phyloP scores from a whole-genome alignment of 2,329 filamentous ascomycete species.

The Epichloe festucae region DNA sequence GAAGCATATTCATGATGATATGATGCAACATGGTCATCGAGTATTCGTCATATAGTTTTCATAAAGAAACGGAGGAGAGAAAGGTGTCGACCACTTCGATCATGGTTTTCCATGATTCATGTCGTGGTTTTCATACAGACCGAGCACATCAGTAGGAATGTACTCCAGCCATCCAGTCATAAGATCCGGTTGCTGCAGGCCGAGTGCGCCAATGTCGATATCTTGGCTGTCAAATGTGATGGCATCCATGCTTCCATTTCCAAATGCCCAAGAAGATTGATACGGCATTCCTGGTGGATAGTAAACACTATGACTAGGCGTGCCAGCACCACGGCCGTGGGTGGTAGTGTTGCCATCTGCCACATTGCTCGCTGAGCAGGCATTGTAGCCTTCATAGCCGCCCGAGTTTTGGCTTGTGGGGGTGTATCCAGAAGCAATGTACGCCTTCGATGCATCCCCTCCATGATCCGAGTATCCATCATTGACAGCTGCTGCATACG shows the following conservation, averaged over 20 bases:
- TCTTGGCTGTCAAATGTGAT: constrained; percentile 69
- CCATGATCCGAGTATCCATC: constrained; percentile 13
- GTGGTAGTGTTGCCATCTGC: constrained; percentile 15
- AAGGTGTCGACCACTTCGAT: not conserved
- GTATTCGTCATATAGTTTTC: too few species aligned
- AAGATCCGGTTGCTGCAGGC: constrained; percentile 45
- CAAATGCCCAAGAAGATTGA: constrained; percentile 18
- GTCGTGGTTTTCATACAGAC: constrained; percentile 34
- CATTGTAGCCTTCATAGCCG: constrained; percentile 28
- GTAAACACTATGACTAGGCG: constrained; percentile 10
- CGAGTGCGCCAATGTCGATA: constrained; percentile 58
- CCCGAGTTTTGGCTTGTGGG: constrained; percentile 29
- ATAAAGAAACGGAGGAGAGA: not conserved
- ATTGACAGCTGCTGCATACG: constrained; percentile 16
- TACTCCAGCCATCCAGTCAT: constrained; percentile 63
- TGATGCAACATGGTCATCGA: not conserved
- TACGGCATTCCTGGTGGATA: constrained; percentile 17
- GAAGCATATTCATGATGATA: not conserved
- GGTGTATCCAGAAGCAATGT: constrained; percentile 23
- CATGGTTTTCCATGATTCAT: constrained; percentile 12
- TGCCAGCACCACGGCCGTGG: not conserved
- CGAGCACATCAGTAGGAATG: constrained; percentile 51
- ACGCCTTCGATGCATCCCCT: constrained; percentile 23
- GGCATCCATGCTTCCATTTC: constrained; percentile 26
- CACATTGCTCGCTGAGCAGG: constrained; percentile 30